A percentile compares a stretch with the other conserved stretches of the same genome.
phyloP scores from a whole-genome alignment of 2,329 filamentous ascomycete species.

The Dothideomycetes sp. region DNA sequence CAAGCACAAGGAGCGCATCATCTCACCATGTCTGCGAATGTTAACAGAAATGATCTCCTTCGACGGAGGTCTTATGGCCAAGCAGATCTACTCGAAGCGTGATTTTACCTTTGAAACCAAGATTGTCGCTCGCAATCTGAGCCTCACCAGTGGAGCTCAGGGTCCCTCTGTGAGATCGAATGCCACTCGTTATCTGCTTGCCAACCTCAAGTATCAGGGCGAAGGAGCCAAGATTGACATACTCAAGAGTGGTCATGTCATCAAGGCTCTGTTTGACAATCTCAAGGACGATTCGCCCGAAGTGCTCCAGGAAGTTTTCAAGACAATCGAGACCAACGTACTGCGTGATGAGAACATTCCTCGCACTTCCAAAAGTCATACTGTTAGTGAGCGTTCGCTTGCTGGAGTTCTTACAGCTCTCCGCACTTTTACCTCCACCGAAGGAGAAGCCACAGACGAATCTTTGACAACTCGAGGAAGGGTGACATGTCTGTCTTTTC shows the following conservation, averaged over 20 bases:
- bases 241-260: conserved; percentile 62
- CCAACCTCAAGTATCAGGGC: conserved; percentile 69
- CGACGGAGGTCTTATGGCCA: conserved; percentile 74
- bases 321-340: conserved; percentile 59
- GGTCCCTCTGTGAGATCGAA: conserved; percentile 70
- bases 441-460: conserved; percentile 14
- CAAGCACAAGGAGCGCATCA: conserved; percentile 76
- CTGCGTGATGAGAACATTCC: conserved; percentile 66
- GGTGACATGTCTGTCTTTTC: conserved; percentile 58
- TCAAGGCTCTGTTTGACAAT: conserved; percentile 63
- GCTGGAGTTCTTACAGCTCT: conserved; percentile 65
- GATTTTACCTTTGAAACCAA: conserved; percentile 64
- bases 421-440: conserved; percentile 28
- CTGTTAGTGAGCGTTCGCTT: conserved; percentile 67
- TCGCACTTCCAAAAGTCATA: conserved; percentile 62
- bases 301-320: conserved; percentile 65
- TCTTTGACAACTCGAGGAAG: conserved; percentile 15
- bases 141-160: conserved; percentile 58
- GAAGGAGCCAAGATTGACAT: conserved; percentile 72
- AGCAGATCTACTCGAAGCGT: conserved; percentile 61
- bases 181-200: conserved; percentile 70
- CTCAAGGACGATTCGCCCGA: conserved; percentile 69
- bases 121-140: conserved; percentile 70
- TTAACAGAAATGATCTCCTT: conserved; percentile 78
- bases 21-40: conserved; percentile 78